Base-by-base conservation (phyloP, 495 filamentous ascomycete species). In the Penicillium taxi region DNA sequence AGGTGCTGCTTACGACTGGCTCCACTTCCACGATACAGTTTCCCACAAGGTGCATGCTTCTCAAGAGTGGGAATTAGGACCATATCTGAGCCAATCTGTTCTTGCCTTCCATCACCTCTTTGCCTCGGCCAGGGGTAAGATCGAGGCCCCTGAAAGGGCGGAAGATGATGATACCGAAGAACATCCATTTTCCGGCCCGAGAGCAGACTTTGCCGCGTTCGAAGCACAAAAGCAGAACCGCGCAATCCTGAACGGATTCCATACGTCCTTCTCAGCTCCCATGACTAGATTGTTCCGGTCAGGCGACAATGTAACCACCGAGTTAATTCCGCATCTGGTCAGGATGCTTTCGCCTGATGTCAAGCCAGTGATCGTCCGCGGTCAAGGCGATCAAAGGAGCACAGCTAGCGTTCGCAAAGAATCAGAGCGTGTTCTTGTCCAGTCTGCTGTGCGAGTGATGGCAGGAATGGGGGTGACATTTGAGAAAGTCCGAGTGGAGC, bases 61-160 rank as follows among this genome's bases (percentile, higher is more conserved):
- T 31, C 87, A 95, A 56, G 88, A 91, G 27, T 96, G 88, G 80
- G 90, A 96, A 54, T 64, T 96, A 19, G 69, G 67, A 11, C 77
- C 84, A 0, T 98, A 98, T 58, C 75, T 96, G 39, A 81, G 78
- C 48, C 81, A 87, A 47, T 79, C 90, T 1, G 71, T 86, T 17
- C 73, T 96, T 1, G 91, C 85, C 4, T 95, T 94, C 58, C 93
- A 98, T 52, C 73, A 87, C 55, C 73, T 98, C 6, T 98, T 98
- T 54, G 84, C 90, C 9, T 54, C 70, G 39, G 39, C 69, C 44
- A 38, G 58, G 38, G 54, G 68, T 47, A 63, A 55, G 35, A 56
- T 48, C 9, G 55, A 56, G 13, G 42, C 48, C 15, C 32, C 37
- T 21, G 51, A 58, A n/a, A 49, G 55, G 4, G 47, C 50, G n/a